These are phyloP conservation scores for Neonothopanus nambi DNA, from an alignment of 1,284 basidiomycete species.

Conservation along the genomic window DNA sequence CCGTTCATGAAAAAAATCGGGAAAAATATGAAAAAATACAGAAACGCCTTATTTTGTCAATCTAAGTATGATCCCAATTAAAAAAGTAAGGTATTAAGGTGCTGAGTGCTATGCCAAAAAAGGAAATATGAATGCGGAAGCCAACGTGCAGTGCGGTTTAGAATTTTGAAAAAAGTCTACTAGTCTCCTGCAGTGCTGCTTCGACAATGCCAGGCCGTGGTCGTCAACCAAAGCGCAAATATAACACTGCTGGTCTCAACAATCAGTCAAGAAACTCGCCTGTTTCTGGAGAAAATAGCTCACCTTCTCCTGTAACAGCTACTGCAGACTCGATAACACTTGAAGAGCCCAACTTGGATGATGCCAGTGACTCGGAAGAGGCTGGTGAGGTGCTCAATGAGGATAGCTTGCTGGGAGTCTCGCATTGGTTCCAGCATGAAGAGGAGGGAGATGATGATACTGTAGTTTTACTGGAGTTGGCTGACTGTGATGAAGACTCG, in stretches of 20 bases:
- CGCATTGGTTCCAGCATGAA: too few species aligned
- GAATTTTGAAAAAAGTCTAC: too few species aligned
- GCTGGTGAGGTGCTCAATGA: not conserved
- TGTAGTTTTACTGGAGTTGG: not conserved
- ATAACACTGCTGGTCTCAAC: too few species aligned
- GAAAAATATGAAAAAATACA: slow-evolving; percentile 15
- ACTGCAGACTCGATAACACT: not conserved
- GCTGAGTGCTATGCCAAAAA: not conserved
- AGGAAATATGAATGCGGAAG: not conserved
- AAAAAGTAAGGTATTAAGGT: not conserved
- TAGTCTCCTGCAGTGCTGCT: too few species aligned
- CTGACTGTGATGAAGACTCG: not conserved
- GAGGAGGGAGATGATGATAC: not conserved
- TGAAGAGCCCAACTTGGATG: not conserved
- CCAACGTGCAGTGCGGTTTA: too few species aligned
- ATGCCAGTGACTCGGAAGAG: not conserved
- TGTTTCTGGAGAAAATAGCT: too few species aligned
- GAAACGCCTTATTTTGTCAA: slow-evolving; percentile 7
- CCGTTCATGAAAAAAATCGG: slow-evolving; percentile 10
- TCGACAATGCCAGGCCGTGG: too few species aligned
- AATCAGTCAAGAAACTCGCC: too few species aligned
- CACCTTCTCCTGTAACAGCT: too few species aligned
- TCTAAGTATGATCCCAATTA: too few species aligned
- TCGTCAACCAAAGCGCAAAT: too few species aligned
- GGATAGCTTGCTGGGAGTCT: not conserved